Percentiles rank a stretch among this genome's conserved stretches.
phyloP scores from a whole-genome alignment of 768 basidiomycete species.

The Serpula lacrymans region DNA sequence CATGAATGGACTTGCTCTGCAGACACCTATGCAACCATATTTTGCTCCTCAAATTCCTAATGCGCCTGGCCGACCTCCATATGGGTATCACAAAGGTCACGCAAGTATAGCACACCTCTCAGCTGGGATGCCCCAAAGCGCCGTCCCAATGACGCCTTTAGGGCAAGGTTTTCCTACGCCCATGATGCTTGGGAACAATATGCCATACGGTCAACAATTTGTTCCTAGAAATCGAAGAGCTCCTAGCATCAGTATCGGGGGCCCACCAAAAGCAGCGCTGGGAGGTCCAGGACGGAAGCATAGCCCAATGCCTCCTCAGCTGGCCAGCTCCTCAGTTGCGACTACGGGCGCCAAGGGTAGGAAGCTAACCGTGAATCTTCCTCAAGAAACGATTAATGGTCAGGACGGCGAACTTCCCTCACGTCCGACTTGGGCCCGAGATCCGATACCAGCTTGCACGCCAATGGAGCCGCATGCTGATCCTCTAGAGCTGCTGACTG shows the following conservation, averaged over 20 bases:
- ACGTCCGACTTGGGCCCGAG: constrained; percentile 59
- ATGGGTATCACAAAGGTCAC: constrained; percentile 48
- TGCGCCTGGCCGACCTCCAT: constrained; percentile 48
- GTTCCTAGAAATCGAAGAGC: constrained; percentile 63
- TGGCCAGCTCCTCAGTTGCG: constrained; percentile 23
- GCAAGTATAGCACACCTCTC: constrained; percentile 66
- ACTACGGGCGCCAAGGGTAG: constrained; percentile 48
- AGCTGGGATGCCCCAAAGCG: constrained; percentile 52
- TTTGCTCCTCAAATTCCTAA: constrained; percentile 50
- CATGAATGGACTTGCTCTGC: constrained; percentile 43
- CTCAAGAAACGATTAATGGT: constrained; percentile 54
- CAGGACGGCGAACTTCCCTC: constrained; percentile 36
- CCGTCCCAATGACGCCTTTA: constrained; percentile 60
- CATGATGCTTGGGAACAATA: constrained; percentile 40
- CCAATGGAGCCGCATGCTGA: constrained; percentile 22
- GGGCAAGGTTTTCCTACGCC: constrained; percentile 53
- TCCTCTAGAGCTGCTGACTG: constrained; percentile 39
- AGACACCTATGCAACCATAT: constrained; percentile 74
- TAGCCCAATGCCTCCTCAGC: constrained; percentile 52
- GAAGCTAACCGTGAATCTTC: constrained; percentile 69
- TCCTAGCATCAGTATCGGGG: constrained; percentile 68
- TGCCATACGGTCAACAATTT: constrained; percentile 46
- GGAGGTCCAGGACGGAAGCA: constrained; percentile 79
- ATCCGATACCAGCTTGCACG: constrained; percentile 42
- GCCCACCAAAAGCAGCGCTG: constrained; percentile 83